Evolutionary conservation across 768 basidiomycete genomes (phyloP).

Genomic region (Galerina sulciceps): DNA sequence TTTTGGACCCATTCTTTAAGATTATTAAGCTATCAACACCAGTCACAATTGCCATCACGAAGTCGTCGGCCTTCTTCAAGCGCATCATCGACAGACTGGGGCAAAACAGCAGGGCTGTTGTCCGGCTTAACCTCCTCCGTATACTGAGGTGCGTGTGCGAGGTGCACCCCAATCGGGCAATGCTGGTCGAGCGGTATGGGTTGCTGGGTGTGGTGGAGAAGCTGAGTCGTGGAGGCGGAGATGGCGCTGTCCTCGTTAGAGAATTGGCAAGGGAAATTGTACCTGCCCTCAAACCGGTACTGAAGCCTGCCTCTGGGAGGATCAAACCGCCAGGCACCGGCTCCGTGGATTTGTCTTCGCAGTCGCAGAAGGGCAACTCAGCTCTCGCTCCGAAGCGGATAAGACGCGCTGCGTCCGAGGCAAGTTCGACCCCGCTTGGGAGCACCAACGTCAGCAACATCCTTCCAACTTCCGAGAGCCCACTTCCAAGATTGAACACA

Average conservation of each 20-base stretch:
- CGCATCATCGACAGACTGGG: constrained; percentile 83
- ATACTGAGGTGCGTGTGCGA: constrained; percentile 88
- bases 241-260: constrained; percentile 89
- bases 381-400: constrained; percentile 64
- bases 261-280: constrained; percentile 88
- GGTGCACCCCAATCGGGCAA: constrained; percentile 82
- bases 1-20: constrained; percentile 92
- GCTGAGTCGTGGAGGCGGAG: constrained; percentile 72
- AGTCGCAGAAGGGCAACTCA: constrained; percentile 1
- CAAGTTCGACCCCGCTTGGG: constrained; percentile 39
- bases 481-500: constrained; percentile 13
- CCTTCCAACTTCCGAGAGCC: constrained; percentile 4
- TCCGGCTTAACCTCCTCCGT: constrained; percentile 87
- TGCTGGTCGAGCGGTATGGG: constrained; percentile 82
- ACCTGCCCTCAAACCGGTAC: constrained; percentile 72
- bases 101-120: constrained; percentile 78
- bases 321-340: constrained; percentile 18
- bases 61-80: constrained; percentile 80
- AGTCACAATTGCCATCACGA: constrained; percentile 78
- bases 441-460: constrained; percentile 20
- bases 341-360: constrained; percentile 17
- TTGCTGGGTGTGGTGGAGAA: constrained; percentile 80
- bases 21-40: constrained; percentile 80
- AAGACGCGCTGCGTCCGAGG: constrained; percentile 75
- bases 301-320: constrained; percentile 57